These are phyloP conservation scores for Penicillium sp. DNA, from an alignment of 2,329 filamentous ascomycete genomes.

Conservation along the genomic window DNA sequence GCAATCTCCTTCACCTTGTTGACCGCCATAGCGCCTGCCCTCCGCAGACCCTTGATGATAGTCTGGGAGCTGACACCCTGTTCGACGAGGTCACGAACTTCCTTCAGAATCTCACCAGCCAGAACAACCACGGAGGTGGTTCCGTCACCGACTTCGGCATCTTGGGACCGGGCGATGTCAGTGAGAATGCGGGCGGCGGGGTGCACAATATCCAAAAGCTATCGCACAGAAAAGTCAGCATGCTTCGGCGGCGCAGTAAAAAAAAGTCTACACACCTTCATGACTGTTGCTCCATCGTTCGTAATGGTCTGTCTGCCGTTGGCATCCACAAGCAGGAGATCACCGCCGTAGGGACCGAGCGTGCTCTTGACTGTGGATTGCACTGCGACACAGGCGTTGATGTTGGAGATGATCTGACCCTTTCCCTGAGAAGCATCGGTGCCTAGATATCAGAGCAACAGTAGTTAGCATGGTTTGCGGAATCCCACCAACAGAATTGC, in stretches of 20 bases:
- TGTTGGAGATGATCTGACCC: slow-evolving; percentile 95
- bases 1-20: slow-evolving; percentile 99
- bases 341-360: slow-evolving; percentile 93
- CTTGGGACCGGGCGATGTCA: slow-evolving; percentile 97
- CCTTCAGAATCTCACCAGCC: slow-evolving; percentile 96
- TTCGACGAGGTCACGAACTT: slow-evolving; percentile 94
- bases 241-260: not conserved
- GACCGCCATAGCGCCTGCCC: slow-evolving; percentile 84
- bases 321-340: slow-evolving; percentile 91
- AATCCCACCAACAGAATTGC: slow-evolving; percentile 24
- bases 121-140: slow-evolving; percentile 97
- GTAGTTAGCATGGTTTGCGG: slow-evolving; percentile 26
- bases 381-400: slow-evolving; percentile 95
- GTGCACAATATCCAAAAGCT: slow-evolving; percentile 98
- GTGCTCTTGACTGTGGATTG: slow-evolving; percentile 96
- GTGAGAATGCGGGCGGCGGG: slow-evolving; percentile 95
- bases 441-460: slow-evolving; percentile 56
- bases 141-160: slow-evolving; percentile 97
- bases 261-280: slow-evolving; percentile 69
- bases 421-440: slow-evolving; percentile 97
- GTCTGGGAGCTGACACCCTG: slow-evolving; percentile 96
- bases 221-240: slow-evolving; percentile 13
- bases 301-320: slow-evolving; percentile 98
- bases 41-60: slow-evolving; percentile 93
- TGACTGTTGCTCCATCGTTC: slow-evolving; percentile 97